Percentiles rank a stretch among this genome's conserved stretches.
phyloP scores from a whole-genome alignment of 2,329 filamentous ascomycete genomes.

The Dothiorella sarmentorum region DNA sequence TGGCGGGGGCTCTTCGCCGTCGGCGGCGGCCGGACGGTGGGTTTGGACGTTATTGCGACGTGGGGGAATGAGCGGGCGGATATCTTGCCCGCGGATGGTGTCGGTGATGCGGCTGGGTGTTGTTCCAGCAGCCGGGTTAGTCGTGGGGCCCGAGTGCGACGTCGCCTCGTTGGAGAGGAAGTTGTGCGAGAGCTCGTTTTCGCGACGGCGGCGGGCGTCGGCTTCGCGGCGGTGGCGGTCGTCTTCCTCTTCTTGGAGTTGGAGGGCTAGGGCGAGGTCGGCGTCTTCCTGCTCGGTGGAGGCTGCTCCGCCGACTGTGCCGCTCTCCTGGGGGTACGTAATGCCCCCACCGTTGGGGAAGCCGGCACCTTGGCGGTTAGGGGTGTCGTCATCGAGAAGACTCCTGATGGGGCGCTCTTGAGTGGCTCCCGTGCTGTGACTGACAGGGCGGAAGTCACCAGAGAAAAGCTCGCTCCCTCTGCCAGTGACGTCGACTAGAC shows the following conservation, averaged over 20 bases:
- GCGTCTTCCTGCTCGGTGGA: constrained; percentile 74
- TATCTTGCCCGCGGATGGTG: constrained; percentile 30
- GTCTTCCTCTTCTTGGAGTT: constrained; percentile 93
- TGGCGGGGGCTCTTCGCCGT: constrained; percentile 53
- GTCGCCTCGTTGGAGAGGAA: constrained; percentile 53
- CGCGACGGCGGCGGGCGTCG: constrained; percentile 60
- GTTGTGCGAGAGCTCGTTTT: constrained; percentile 66
- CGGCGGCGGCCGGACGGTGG: constrained; percentile 30
- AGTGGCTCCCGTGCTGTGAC: constrained; percentile 45
- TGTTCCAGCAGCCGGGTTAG: constrained; percentile 25
- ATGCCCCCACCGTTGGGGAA: constrained; percentile 13
- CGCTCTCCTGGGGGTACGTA: constrained; percentile 20
- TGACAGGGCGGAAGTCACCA: constrained; percentile 85
- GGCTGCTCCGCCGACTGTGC: constrained; percentile 23
- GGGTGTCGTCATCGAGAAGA: constrained; percentile 29
- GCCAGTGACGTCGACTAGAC: constrained; percentile 81
- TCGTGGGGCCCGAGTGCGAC: constrained; percentile 23
- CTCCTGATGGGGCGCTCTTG: constrained; percentile 29
- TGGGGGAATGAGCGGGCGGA: constrained; percentile 46
- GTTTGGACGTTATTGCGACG: constrained; percentile 33
- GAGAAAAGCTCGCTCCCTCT: constrained; percentile 79
- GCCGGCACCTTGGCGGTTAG: constrained; percentile 5
- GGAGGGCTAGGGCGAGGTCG: constrained; percentile 81
- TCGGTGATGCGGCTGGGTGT: constrained; percentile 26
- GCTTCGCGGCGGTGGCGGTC: constrained; percentile 62